phyloP scores from a whole-genome alignment of 1,139 yeast genomes.

The Sugiyamaella pinicola region DNA sequence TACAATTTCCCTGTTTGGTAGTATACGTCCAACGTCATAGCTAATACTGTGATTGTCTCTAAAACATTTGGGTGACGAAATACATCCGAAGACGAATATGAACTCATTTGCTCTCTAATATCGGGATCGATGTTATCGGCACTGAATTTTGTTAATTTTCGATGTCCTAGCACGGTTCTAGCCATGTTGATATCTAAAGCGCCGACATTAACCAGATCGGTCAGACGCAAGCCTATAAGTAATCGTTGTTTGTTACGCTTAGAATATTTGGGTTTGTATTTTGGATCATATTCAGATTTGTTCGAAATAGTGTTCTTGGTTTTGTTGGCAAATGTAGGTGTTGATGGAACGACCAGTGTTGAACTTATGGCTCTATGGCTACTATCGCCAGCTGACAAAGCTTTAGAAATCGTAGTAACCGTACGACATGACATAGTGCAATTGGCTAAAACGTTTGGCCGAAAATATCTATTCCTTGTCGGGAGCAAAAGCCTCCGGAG shows the following conservation, averaged over 20 bases:
- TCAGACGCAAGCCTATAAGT: constrained; percentile 8
- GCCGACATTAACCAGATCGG: constrained; percentile 15
- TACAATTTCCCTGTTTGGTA: not conserved
- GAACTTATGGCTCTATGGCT: too few relatives aligned
- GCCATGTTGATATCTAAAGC: constrained; percentile 9
- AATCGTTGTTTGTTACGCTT: not conserved
- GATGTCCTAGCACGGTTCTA: constrained; percentile 2
- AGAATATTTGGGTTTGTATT: not conserved
- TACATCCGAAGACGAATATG: not conserved
- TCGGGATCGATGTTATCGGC: not conserved
- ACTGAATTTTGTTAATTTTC: not conserved
- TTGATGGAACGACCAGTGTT: too few relatives aligned
- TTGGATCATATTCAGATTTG: not conserved
- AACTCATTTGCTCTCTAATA: not conserved
- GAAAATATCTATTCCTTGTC: too few relatives aligned
- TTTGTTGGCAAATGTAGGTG: not conserved
- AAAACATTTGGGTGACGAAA: constrained; percentile 13
- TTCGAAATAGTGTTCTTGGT: not conserved
- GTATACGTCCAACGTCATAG: constrained; percentile 15
- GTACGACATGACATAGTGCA: too few relatives aligned
- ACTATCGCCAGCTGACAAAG: too few relatives aligned
- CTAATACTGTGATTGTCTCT: constrained; percentile 24
- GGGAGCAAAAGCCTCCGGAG: too few relatives aligned
- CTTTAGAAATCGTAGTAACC: too few relatives aligned
- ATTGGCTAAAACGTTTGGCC: too few relatives aligned